These are phyloP conservation scores for Sclerotinia spermophila DNA, from an alignment of 2,329 filamentous ascomycete genomes.

Conservation along the genomic window DNA sequence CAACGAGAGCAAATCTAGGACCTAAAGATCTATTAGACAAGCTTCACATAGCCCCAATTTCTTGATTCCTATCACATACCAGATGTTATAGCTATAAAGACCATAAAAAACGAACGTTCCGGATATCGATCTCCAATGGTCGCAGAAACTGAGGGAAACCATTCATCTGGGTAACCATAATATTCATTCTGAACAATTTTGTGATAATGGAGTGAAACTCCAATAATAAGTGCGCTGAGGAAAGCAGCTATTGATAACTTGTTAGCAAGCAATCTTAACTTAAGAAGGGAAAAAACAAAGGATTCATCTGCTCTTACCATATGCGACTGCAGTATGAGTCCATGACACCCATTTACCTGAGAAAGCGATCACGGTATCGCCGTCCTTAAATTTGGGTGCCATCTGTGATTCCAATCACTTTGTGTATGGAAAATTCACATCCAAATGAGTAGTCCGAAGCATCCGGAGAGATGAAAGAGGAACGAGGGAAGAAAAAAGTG, in stretches of 20 bases:
- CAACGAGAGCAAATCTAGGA: slow-evolving; percentile 85
- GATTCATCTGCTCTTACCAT: slow-evolving; percentile 51
- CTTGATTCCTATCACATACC: slow-evolving; percentile 48
- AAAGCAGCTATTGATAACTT: slow-evolving; percentile 62
- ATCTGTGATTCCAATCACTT: slow-evolving; percentile 35
- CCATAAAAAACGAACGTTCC: slow-evolving; percentile 92
- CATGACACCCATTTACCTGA: slow-evolving; percentile 90
- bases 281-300: background rate
- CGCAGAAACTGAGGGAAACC: slow-evolving; percentile 93
- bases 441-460: slow-evolving; percentile 32
- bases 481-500: background rate
- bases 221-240: slow-evolving; percentile 77
- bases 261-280: slow-evolving; percentile 26
- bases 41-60: background rate
- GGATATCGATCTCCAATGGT: slow-evolving; percentile 98
- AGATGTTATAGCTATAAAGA: slow-evolving; percentile 96
- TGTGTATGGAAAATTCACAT: slow-evolving; percentile 29
- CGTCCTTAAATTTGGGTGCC: slow-evolving; percentile 58
- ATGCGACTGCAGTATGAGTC: slow-evolving; percentile 79
- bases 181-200: slow-evolving; percentile 99
- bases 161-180: slow-evolving; percentile 90
- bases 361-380: slow-evolving; percentile 59
- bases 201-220: slow-evolving; percentile 78
- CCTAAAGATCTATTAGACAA: slow-evolving; percentile 47
- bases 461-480: slow-evolving; percentile 25